Percentiles rank a stretch among this genome's conserved stretches.
These are phyloP conservation scores for Trichoderma sp. DNA, from an alignment of 2,329 filamentous ascomycete species.

Conservation along the genomic window DNA sequence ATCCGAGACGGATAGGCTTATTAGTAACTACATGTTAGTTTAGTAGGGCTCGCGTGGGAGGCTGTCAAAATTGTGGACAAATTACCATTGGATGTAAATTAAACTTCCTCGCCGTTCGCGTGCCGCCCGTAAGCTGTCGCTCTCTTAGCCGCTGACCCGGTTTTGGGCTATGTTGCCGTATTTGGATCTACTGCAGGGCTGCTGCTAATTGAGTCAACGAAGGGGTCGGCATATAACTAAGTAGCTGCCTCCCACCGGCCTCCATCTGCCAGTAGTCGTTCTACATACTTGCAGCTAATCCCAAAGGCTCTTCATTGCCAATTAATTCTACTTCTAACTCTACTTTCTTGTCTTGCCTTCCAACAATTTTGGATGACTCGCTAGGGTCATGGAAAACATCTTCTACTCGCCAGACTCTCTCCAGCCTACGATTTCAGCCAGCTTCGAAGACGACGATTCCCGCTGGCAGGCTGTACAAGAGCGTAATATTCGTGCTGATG, in stretches of 20 bases:
- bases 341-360: neutral
- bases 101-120: neutral
- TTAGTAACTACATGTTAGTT: neutral
- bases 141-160: neutral
- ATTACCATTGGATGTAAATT: neutral
- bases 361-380: neutral
- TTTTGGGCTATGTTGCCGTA: neutral
- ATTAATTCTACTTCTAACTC: neutral
- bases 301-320: neutral
- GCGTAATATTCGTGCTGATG: neutral
- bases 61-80: neutral
- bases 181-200: neutral
- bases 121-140: neutral
- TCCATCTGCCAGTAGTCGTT: neutral
- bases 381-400: neutral
- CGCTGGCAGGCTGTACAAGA: neutral
- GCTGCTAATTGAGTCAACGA: neutral
- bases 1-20: neutral
- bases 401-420: neutral
- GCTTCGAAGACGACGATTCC: neutral
- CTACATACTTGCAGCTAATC: neutral
- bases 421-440: neutral
- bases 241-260: neutral
- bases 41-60: neutral
- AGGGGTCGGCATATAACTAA: neutral